Evolutionary conservation across 1,284 basidiomycete genomes (phyloP).

Genomic region (Heliocybe sulcata): DNA sequence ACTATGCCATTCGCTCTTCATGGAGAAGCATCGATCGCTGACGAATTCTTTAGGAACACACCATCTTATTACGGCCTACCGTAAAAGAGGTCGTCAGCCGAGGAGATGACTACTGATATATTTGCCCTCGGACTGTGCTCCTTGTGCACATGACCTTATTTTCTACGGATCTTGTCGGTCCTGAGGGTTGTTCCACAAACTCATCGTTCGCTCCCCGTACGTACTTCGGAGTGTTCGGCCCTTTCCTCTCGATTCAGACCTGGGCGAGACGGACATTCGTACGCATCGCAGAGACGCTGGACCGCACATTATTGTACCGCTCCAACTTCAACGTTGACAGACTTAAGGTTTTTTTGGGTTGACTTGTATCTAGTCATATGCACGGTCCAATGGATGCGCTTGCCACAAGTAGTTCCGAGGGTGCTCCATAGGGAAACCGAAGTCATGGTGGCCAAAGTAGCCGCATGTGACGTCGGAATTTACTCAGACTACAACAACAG

Average conservation of each 20-base stretch:
- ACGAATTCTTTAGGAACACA: conserved; percentile 66
- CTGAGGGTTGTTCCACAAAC: not conserved
- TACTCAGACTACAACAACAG: not conserved
- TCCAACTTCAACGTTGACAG: not conserved
- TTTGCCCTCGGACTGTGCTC: not conserved
- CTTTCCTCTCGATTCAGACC: not conserved
- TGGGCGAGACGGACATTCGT: not conserved
- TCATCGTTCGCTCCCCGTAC: not conserved
- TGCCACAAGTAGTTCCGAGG: not conserved
- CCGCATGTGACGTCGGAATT: not conserved
- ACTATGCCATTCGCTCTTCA: not conserved
- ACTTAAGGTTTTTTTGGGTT: not conserved
- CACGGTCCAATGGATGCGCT: not conserved
- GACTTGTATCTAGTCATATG: not conserved
- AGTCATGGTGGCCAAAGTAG: not conserved
- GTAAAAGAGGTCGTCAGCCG: conserved; percentile 94
- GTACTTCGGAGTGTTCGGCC: not conserved
- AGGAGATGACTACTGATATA: conserved; percentile 79
- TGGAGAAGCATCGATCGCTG: not conserved
- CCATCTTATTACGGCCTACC: conserved; percentile 85
- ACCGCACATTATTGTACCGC: not conserved
- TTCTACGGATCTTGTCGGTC: not conserved
- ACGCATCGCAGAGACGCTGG: not conserved
- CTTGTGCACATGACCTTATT: not conserved
- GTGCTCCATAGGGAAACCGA: not conserved